phyloP scores from a whole-genome alignment of 371 early-diverging fungal genomes.

The Choanephora cucurbitarum region DNA sequence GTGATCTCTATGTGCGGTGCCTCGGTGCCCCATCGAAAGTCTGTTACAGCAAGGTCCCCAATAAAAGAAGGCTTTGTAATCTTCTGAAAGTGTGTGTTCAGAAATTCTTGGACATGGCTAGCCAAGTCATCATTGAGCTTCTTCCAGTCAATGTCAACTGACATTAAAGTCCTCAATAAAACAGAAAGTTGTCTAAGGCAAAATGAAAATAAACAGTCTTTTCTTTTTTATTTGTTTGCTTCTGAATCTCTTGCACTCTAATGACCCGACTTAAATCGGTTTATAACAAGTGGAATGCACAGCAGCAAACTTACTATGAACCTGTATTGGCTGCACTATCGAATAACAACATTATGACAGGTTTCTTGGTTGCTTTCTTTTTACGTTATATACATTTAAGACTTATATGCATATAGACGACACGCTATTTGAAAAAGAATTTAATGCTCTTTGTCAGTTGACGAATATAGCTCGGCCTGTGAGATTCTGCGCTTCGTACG shows the following conservation, averaged over 20 bases:
- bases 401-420: slow-evolving; percentile 4
- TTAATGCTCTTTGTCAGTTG: background rate
- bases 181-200: background rate
- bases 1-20: slow-evolving; percentile 82
- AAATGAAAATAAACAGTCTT: background rate
- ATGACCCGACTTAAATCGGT: slow-evolving; percentile 10
- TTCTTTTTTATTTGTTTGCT: background rate
- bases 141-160: slow-evolving; percentile 85
- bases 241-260: too few relatives aligned
- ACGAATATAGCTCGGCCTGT: slow-evolving; percentile 5
- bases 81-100: slow-evolving; percentile 79
- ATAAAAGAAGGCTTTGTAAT: slow-evolving; percentile 79
- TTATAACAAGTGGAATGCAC: slow-evolving; percentile 9
- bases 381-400: background rate
- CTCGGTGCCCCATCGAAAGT: slow-evolving; percentile 83
- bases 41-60: slow-evolving; percentile 79
- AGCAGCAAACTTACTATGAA: slow-evolving; percentile 7
- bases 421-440: slow-evolving; percentile 4
- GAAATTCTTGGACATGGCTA: slow-evolving; percentile 69
- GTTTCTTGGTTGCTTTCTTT: background rate
- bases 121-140: slow-evolving; percentile 79
- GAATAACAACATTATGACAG: background rate
- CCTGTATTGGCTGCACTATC: background rate
- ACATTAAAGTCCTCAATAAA: slow-evolving; percentile 69
- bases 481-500: background rate